phyloP scores from a whole-genome alignment of 2,329 filamentous ascomycete genomes.

The Trichoderma breve region DNA sequence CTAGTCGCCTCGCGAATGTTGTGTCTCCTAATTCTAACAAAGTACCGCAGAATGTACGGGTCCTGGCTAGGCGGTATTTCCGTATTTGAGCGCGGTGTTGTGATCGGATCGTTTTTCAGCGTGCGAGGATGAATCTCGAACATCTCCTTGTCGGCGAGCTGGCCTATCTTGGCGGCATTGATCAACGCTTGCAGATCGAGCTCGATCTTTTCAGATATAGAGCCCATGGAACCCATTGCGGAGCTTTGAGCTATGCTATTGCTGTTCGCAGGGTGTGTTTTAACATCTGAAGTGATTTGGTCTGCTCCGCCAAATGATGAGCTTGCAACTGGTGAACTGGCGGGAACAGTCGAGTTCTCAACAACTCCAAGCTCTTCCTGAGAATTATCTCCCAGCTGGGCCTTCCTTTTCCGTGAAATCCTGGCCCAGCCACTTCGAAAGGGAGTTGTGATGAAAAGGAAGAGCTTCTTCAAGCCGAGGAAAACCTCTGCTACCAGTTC shows the following conservation, averaged over 20 bases:
- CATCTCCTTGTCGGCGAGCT: conserved; percentile 28
- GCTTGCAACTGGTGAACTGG: neutral
- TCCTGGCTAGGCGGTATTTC: conserved; percentile 43
- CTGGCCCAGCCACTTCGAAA: conserved; percentile 25
- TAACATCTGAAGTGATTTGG: neutral
- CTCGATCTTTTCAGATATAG: conserved; percentile 16
- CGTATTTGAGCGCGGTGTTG: conserved; percentile 30
- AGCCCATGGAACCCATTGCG: neutral
- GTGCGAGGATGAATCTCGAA: conserved; percentile 44
- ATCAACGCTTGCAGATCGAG: conserved; percentile 35
- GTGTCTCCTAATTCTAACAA: conserved; percentile 23
- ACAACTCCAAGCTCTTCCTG: conserved; percentile 28
- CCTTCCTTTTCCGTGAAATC: conserved; percentile 29
- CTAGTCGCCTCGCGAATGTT: neutral
- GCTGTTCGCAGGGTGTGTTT: neutral
- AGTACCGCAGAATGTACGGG: conserved; percentile 32
- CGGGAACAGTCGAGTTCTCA: conserved; percentile 22
- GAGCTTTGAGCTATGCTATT: conserved; percentile 1
- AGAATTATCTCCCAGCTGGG: conserved; percentile 23
- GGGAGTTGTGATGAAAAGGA: conserved; percentile 24
- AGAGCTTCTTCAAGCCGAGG: conserved; percentile 24
- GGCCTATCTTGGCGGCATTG: conserved; percentile 32
- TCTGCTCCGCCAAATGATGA: neutral
- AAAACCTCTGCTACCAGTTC: conserved; percentile 33
- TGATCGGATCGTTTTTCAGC: conserved; percentile 39